Percentiles rank a stretch among this genome's conserved stretches.
These are phyloP conservation scores for Fistulinella prunicolor DNA, from an alignment of 768 basidiomycete species.

Conservation along the genomic window DNA sequence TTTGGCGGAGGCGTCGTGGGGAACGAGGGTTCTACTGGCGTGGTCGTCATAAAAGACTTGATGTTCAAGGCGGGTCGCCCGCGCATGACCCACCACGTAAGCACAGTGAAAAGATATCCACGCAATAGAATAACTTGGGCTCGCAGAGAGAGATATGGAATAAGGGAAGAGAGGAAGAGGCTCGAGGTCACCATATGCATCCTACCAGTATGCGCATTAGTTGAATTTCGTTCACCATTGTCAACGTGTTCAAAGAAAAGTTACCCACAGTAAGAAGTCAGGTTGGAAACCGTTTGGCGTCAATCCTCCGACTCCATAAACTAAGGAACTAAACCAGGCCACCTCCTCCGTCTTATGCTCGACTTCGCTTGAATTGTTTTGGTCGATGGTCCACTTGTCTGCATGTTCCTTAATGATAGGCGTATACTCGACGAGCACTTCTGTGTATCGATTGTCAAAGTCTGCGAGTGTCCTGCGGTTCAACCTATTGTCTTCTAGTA, in stretches of 20 bases:
- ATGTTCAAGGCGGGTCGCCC: conserved; percentile 33
- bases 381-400: conserved; percentile 43
- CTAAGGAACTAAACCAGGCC: conserved; percentile 49
- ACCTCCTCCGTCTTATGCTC: conserved; percentile 64
- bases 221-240: too few species aligned
- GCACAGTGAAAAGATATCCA: conserved; percentile 21
- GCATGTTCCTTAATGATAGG: conserved; percentile 19
- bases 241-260: background rate
- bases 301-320: conserved; percentile 58
- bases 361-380: conserved; percentile 35
- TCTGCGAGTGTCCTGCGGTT: background rate
- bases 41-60: conserved; percentile 28
- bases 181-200: conserved; percentile 32
- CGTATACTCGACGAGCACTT: background rate
- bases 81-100: conserved; percentile 30
- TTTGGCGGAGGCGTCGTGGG: background rate
- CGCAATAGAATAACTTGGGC: conserved; percentile 29
- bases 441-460: conserved; percentile 22
- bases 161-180: conserved; percentile 27
- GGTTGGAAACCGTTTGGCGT: conserved; percentile 43
- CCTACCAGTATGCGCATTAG: conserved; percentile 10
- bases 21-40: conserved; percentile 20
- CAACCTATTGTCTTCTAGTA: conserved; percentile 46
- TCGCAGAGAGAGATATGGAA: conserved; percentile 13
- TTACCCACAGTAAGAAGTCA: conserved; percentile 50